A percentile compares a stretch with the other conserved stretches of the same genome.
Conservation (phyloP, 2,329 filamentous ascomycete genomes). For the Claviceps arundinis region DNA sequence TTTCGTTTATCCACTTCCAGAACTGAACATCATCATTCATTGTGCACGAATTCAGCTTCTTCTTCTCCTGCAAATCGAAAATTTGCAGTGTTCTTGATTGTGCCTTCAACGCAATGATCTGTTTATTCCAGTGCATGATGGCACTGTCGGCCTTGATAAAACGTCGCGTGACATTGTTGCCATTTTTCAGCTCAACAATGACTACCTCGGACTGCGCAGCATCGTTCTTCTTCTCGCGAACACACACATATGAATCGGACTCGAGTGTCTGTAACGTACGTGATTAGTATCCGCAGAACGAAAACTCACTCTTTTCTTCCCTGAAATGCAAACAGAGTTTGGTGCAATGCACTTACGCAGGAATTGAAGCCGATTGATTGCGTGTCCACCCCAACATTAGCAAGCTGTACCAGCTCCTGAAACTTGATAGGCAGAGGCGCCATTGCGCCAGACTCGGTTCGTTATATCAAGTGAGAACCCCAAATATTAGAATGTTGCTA, state of each 20-base stretch:
- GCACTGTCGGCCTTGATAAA: conserved; percentile 99
- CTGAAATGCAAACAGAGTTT: not conserved
- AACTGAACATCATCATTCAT: conserved; percentile 97
- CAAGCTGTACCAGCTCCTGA: conserved; percentile 69
- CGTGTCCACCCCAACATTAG: conserved; percentile 33
- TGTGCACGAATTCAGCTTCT: conserved; percentile 89
- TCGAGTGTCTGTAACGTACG: conserved; percentile 64
- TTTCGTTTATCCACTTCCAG: conserved; percentile 98
- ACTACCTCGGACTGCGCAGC: conserved; percentile 82
- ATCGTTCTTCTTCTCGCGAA: conserved; percentile 85
- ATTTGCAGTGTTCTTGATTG: conserved; percentile 92
- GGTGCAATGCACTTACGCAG: conserved; percentile 41
- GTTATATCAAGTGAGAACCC: conserved; percentile 12
- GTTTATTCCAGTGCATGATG: conserved; percentile 96
- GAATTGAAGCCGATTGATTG: conserved; percentile 62
- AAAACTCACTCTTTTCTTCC: not conserved
- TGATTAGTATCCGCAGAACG: not conserved
- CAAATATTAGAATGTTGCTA: conserved; percentile 5
- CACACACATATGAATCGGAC: conserved; percentile 91
- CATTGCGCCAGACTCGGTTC: conserved; percentile 28
- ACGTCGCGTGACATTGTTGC: conserved; percentile 85
- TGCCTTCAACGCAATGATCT: conserved; percentile 93
- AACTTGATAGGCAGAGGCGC: conserved; percentile 82
- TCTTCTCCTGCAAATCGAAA: conserved; percentile 85
- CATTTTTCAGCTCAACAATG: conserved; percentile 95